These are phyloP conservation scores for Podaxis carcinomalis DNA, from an alignment of 768 basidiomycete genomes.

Conservation along the genomic window DNA sequence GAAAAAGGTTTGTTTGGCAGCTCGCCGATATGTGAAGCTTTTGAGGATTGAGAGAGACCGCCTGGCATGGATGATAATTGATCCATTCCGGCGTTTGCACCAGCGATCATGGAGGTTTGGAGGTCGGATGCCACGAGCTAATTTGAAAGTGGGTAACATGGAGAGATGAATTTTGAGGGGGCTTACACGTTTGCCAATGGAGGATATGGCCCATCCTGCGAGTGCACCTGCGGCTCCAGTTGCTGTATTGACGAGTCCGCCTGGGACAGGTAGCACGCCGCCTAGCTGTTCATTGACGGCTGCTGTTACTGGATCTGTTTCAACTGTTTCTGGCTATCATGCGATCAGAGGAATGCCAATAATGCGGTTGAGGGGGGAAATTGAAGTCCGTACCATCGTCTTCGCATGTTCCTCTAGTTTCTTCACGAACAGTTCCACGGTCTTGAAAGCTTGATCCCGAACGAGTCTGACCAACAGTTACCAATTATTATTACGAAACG, in stretches of 20 bases:
- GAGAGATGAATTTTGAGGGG: not conserved
- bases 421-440: slow-evolving; percentile 83
- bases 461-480: slow-evolving; percentile 56
- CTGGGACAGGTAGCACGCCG: slow-evolving; percentile 30
- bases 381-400: slow-evolving; percentile 61
- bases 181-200: slow-evolving; percentile 74
- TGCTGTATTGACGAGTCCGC: slow-evolving; percentile 75
- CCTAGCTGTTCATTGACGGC: slow-evolving; percentile 13
- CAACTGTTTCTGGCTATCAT: slow-evolving; percentile 35
- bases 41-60: slow-evolving; percentile 12
- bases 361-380: not conserved
- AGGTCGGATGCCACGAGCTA: slow-evolving; percentile 75
- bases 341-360: not conserved
- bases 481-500: not conserved
- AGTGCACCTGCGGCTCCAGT: slow-evolving; percentile 89
- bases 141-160: not conserved
- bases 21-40: slow-evolving; percentile 21
- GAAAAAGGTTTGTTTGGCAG: slow-evolving; percentile 18
- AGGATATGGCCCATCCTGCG: slow-evolving; percentile 96
- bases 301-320: slow-evolving; percentile 25
- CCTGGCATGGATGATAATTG: slow-evolving; percentile 9
- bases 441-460: slow-evolving; percentile 94
- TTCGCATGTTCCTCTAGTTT: slow-evolving; percentile 74
- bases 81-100: slow-evolving; percentile 40
- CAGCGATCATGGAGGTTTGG: slow-evolving; percentile 57